phyloP scores from a whole-genome alignment of 805 yeast genomes.

The Nakazawaea populi region DNA sequence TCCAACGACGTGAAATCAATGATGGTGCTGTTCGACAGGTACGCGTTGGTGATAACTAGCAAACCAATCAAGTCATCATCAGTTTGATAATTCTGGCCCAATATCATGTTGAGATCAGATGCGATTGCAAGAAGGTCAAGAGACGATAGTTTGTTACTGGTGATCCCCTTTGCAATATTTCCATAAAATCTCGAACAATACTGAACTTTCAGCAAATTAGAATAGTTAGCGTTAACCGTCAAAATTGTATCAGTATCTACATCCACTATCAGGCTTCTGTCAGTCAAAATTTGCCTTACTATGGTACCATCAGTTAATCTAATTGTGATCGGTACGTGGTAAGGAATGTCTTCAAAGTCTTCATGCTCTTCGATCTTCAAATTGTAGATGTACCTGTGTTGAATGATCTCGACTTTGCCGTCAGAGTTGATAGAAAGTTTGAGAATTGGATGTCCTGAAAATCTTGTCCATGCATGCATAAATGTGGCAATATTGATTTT shows the following conservation, averaged over 20 bases:
- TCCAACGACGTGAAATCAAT: conserved; percentile 29
- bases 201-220: conserved; percentile 43
- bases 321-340: conserved; percentile 53
- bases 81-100: conserved; percentile 27
- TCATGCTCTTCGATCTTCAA: conserved; percentile 11
- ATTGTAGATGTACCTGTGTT: conserved; percentile 30
- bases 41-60: conserved; percentile 23
- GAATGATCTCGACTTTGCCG: conserved; percentile 27
- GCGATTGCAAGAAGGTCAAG: conserved; percentile 31
- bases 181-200: conserved; percentile 29
- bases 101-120: conserved; percentile 32
- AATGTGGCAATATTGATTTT: conserved; percentile 43
- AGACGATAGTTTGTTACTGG: conserved; percentile 16
- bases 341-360: conserved; percentile 50
- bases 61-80: conserved; percentile 27
- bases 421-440: conserved; percentile 25
- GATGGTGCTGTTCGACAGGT: conserved; percentile 19
- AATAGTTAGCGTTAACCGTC: conserved; percentile 35
- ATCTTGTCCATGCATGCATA: conserved; percentile 54
- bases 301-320: conserved; percentile 29
- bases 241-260: conserved; percentile 28
- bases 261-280: conserved; percentile 29
- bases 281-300: conserved; percentile 36
- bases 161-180: conserved; percentile 18
- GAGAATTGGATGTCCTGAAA: conserved; percentile 55